Evolutionary conservation across 495 filamentous ascomycete species (phyloP), one percentile per base, ranked within the genome.

Genomic region (Aspergillus panamensis): DNA sequence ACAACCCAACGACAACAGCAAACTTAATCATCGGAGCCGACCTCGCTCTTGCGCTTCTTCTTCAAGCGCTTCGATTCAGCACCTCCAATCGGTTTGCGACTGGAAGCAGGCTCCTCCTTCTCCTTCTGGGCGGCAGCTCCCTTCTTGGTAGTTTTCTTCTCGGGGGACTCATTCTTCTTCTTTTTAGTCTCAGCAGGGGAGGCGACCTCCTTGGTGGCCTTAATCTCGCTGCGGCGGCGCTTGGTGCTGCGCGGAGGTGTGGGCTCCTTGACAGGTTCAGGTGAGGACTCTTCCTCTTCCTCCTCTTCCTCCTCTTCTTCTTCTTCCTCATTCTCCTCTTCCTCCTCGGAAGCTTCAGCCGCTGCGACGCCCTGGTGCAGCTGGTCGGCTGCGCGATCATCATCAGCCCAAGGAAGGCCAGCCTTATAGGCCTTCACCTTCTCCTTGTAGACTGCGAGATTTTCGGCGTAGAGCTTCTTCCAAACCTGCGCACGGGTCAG

Each of bases 401-500:
- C 87, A 50, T 73, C 69, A 20, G 66, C 68, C 21, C 72, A 63
- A 31, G 68, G 58, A 51, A 70, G 65, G 30, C 69, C 72, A 33
- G 74, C 75, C 77, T 89, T 90, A 77, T 93, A 93, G 2, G 84
- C 86, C 62, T 85, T 81, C 58, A 89, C 80, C 51, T 86, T 82
- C 12, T 82, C 82, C 63, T 87, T 84, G 76, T 92, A 92, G 29
- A 84, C 71, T 16, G 84, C 84, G 45, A 90, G 83, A 66, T 92
- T 92, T 72, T 88, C 83, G 59, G 82, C 79, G 66, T 92, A 92
- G 17, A 85, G 78, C 42, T 84, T 77, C 70, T 88, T 87, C 87
- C 87, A 92, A 61, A 84, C 71, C 86, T 88, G 53, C 8, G 2
- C 3, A 20, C 14, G 17, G 35, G 49, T 51, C 40, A 53, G 42